Conservation (phyloP, 148 eudicot species). For the Vaccinium myrtillus region DNA sequence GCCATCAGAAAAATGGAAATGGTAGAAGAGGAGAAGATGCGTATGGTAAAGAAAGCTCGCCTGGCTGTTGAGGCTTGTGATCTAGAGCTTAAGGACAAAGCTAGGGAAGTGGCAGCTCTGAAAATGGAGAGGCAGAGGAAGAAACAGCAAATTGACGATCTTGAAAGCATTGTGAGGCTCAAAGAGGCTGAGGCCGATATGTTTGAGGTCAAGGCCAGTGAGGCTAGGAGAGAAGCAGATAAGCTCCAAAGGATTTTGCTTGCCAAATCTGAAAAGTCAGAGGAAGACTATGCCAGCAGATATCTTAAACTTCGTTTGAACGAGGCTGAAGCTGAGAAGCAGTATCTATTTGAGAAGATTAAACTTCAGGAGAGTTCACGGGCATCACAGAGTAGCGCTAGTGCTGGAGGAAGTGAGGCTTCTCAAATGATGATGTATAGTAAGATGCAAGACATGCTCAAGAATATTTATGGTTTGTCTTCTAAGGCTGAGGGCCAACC, state of each 20-base stretch:
- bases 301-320: conserved; percentile 54
- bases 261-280: conserved; percentile 56
- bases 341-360: conserved; percentile 54
- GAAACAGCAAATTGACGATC: conserved; percentile 62
- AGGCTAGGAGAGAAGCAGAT: conserved; percentile 69
- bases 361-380: conserved; percentile 60
- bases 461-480: conserved; percentile 40
- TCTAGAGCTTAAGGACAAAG: conserved; percentile 60
- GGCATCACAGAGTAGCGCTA: conserved; percentile 38
- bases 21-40: conserved; percentile 66
- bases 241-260: conserved; percentile 51
- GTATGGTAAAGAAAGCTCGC: conserved; percentile 57
- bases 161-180: conserved; percentile 55
- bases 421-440: conserved; percentile 42
- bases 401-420: conserved; percentile 31
- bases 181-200: conserved; percentile 75
- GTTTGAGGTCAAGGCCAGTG: conserved; percentile 66
- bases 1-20: conserved; percentile 65
- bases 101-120: conserved; percentile 47
- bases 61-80: conserved; percentile 60
- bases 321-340: conserved; percentile 78
- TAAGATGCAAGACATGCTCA: conserved; percentile 50
- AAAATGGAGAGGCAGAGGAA: conserved; percentile 59
- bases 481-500: conserved; percentile 40
- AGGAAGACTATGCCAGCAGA: conserved; percentile 57